A percentile compares a stretch with the other conserved stretches of the same genome.
These are phyloP conservation scores for Colletotrichum tropicale DNA, from an alignment of 2,329 filamentous ascomycete species.

Conservation along the genomic window DNA sequence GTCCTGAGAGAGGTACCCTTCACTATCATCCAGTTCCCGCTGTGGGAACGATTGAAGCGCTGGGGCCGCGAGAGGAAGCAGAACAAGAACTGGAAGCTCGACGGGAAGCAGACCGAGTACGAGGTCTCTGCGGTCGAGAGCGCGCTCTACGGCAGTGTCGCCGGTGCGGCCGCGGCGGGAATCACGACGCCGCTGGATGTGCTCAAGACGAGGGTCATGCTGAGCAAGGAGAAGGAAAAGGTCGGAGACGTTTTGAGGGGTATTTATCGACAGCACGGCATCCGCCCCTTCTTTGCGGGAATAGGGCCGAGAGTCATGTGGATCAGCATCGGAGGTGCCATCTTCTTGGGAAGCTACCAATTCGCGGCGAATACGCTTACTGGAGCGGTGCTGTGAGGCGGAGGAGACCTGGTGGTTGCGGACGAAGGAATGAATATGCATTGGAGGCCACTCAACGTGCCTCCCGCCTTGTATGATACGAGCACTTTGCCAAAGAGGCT, in stretches of 20 bases:
- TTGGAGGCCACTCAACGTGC: not conserved
- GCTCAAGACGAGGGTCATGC: slow-evolving; percentile 95
- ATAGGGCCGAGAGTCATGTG: slow-evolving; percentile 85
- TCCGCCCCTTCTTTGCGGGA: slow-evolving; percentile 75
- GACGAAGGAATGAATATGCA: not conserved
- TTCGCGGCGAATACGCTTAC: slow-evolving; percentile 80
- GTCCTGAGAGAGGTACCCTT: slow-evolving; percentile 97
- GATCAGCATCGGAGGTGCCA: slow-evolving; percentile 93
- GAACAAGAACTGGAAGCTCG: not conserved
- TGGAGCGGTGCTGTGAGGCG: slow-evolving; percentile 26
- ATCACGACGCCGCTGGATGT: slow-evolving; percentile 94
- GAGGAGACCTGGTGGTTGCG: not conserved
- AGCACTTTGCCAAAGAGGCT: not conserved
- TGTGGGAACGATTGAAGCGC: slow-evolving; percentile 92
- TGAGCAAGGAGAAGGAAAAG: slow-evolving; percentile 72
- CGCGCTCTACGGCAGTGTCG: slow-evolving; percentile 81
- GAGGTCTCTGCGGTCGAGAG: slow-evolving; percentile 77
- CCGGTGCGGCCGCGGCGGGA: slow-evolving; percentile 85
- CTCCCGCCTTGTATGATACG: slow-evolving; percentile 9
- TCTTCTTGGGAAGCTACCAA: slow-evolving; percentile 94
- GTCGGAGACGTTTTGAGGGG: slow-evolving; percentile 63
- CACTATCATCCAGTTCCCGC: slow-evolving; percentile 94
- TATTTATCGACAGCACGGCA: slow-evolving; percentile 69
- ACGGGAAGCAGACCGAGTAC: slow-evolving; percentile 20
- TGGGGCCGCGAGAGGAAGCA: slow-evolving; percentile 56